Conservation (phyloP, 805 yeast species). For the Candida koratica region DNA sequence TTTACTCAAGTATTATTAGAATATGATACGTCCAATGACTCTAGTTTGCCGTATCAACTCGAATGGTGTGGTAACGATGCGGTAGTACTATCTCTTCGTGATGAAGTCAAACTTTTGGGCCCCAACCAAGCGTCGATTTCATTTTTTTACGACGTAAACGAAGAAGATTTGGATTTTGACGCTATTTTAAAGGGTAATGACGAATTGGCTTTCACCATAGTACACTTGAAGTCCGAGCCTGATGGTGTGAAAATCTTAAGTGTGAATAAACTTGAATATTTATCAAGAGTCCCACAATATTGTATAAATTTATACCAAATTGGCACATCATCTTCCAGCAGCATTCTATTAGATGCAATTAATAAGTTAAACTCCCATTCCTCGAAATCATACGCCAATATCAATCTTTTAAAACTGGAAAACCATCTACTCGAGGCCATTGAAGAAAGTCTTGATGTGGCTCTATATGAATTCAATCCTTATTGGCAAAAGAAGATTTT, state of each 20-base stretch:
- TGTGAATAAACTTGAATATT: slow-evolving; percentile 50
- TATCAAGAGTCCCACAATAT: slow-evolving; percentile 56
- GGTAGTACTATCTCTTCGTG: slow-evolving; percentile 57
- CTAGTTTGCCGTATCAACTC: slow-evolving; percentile 42
- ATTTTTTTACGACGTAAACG: slow-evolving; percentile 44
- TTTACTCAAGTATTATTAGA: slow-evolving; percentile 44
- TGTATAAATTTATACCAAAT: slow-evolving; percentile 66
- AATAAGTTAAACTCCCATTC: slow-evolving; percentile 58
- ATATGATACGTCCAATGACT: slow-evolving; percentile 40
- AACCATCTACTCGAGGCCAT: slow-evolving; percentile 56
- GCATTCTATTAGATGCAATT: slow-evolving; percentile 76
- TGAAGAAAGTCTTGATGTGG: slow-evolving; percentile 65
- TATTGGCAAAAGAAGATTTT: slow-evolving; percentile 76
- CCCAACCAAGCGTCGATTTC: slow-evolving; percentile 59
- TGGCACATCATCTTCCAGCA: slow-evolving; percentile 81
- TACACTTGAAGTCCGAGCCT: slow-evolving; percentile 46
- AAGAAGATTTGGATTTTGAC: slow-evolving; percentile 30
- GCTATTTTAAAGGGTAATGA: slow-evolving; percentile 15
- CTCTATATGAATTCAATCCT: slow-evolving; percentile 72
- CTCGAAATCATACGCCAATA: slow-evolving; percentile 77
- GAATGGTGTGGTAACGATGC: slow-evolving; percentile 90
- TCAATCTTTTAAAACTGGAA: slow-evolving; percentile 48
- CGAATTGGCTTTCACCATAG: slow-evolving; percentile 29
- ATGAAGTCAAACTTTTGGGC: slow-evolving; percentile 66
- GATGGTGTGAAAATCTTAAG: slow-evolving; percentile 77